A percentile compares a stretch with the other conserved stretches of the same genome.
Conservation (phyloP, 169 alveolate species). For the Plasmodium coatneyi region DNA sequence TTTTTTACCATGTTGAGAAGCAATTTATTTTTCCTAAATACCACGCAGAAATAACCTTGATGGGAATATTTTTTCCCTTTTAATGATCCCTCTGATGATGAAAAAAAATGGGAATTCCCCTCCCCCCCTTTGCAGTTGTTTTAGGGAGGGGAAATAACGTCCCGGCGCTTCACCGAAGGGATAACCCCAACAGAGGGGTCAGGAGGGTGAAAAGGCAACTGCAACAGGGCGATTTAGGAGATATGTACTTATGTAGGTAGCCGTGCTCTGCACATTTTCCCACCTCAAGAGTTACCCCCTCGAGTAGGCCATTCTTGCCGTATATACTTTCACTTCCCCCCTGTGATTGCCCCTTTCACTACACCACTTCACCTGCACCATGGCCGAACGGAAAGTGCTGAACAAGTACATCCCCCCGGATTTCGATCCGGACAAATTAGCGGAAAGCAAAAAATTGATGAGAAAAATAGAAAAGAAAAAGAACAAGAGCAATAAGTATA, state of each 20-base stretch:
- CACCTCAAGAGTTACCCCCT: neutral
- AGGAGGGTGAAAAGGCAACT: neutral
- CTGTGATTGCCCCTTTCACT: neutral
- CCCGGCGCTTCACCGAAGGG: neutral
- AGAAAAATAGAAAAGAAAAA: conserved; percentile 85
- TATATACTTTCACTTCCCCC: neutral
- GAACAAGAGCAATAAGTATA: conserved; percentile 79
- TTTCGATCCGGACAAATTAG: conserved; percentile 96
- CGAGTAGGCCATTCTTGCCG: neutral
- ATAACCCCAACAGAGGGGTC: neutral
- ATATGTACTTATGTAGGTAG: neutral
- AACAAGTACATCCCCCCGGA: conserved; percentile 99
- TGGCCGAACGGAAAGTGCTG: conserved; percentile 99
- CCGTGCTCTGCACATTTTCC: neutral
- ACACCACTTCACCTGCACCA: conserved; percentile 57
- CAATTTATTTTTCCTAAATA: neutral
- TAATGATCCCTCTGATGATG: neutral
- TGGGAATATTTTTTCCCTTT: neutral
- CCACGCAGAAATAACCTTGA: neutral
- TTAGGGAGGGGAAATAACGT: neutral
- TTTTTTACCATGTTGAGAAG: neutral
- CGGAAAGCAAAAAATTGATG: conserved; percentile 89
- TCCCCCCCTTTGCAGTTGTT: neutral
- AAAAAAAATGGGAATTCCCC: neutral
- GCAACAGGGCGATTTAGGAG: neutral